Conservation (phyloP, 2,329 filamentous ascomycete species). For the Sordariomycetes sp. region DNA sequence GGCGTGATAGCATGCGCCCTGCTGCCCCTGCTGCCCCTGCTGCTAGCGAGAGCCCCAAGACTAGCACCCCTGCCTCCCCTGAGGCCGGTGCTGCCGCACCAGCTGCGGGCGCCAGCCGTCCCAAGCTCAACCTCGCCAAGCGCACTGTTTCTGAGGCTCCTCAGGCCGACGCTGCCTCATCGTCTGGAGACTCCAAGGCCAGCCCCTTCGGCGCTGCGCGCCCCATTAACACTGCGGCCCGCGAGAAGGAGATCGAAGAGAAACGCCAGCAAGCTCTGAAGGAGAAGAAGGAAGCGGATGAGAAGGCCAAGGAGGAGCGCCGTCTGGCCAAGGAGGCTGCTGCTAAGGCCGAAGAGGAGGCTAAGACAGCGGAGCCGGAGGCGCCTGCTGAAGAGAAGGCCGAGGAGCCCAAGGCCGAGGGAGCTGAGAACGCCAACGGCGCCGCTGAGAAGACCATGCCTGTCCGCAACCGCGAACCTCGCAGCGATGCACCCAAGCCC, state of each 20-base stretch:
- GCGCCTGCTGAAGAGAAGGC: conserved; percentile 23
- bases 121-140: conserved; percentile 82
- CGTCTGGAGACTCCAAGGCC: conserved; percentile 63
- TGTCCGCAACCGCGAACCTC: conserved; percentile 24
- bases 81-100: conserved; percentile 43
- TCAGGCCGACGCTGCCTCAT: conserved; percentile 40
- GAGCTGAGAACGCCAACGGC: conserved; percentile 15
- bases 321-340: conserved; percentile 50
- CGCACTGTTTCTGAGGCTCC: conserved; percentile 73
- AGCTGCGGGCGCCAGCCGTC: conserved; percentile 52
- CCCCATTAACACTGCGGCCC: conserved; percentile 85
- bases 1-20: conserved; percentile 87
- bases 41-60: too few species aligned
- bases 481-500: conserved; percentile 38
- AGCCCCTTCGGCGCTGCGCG: conserved; percentile 90
- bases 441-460: conserved; percentile 39
- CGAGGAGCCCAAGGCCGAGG: conserved; percentile 18
- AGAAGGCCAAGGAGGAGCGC: conserved; percentile 72
- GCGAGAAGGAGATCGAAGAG: conserved; percentile 85
- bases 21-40: conserved; percentile 49
- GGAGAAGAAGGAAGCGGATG: conserved; percentile 80
- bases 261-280: conserved; percentile 65
- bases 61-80: conserved; percentile 70
- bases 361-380: conserved; percentile 23
- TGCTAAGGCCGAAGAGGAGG: conserved; percentile 33